Conservation (phyloP, 2,329 filamentous ascomycete genomes). For the Magnaporthiopsis incrustans region DNA sequence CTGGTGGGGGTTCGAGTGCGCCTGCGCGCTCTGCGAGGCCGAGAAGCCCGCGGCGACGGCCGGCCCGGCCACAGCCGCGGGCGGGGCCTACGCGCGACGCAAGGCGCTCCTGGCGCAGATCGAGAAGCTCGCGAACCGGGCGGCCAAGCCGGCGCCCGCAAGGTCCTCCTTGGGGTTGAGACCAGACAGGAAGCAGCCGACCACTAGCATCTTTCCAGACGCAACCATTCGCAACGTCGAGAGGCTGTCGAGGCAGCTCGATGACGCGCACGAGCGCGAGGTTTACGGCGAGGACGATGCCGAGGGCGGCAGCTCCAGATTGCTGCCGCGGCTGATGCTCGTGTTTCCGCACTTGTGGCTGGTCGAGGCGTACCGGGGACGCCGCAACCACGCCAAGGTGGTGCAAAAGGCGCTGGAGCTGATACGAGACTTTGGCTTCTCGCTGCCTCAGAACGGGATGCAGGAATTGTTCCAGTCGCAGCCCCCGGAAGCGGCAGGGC, state of each 20-base stretch:
- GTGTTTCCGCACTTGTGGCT: conserved; percentile 29
- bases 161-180: background rate
- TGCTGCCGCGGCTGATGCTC: conserved; percentile 24
- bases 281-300: conserved; percentile 15
- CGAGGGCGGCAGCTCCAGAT: background rate
- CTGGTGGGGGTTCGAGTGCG: conserved; percentile 32
- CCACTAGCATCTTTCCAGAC: conserved; percentile 19
- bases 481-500: background rate
- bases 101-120: conserved; percentile 10
- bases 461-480: conserved; percentile 1
- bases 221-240: conserved; percentile 24
- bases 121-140: conserved; percentile 12
- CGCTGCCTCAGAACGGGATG: conserved; percentile 14
- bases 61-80: conserved; percentile 9
- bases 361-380: conserved; percentile 22
- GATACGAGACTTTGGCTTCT: conserved; percentile 26
- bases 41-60: conserved; percentile 13
- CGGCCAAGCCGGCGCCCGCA: conserved; percentile 8
- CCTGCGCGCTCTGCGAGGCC: conserved; percentile 26
- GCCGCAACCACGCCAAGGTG: conserved; percentile 25
- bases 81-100: conserved; percentile 7
- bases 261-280: conserved; percentile 23
- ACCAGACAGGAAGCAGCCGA: conserved; percentile 9
- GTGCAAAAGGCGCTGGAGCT: conserved; percentile 20
- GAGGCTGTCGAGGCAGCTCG: conserved; percentile 21